Percentiles rank a stretch among this genome's conserved stretches.
Conservation (phyloP, 768 basidiomycete genomes). For the Glaciozyma antarctica region DNA sequence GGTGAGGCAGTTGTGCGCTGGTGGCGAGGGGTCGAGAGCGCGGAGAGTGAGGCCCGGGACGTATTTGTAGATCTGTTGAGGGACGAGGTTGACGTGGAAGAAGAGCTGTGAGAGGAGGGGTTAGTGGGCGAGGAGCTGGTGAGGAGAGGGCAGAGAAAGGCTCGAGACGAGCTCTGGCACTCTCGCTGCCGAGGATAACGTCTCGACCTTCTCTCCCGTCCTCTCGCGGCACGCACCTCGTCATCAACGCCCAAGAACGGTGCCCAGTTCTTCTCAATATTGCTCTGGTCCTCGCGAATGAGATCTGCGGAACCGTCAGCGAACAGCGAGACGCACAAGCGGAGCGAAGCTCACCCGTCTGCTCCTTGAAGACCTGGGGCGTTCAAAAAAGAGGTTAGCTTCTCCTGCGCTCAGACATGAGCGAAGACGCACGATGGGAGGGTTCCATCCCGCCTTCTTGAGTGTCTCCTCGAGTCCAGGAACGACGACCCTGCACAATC, state of each 20-base stretch:
- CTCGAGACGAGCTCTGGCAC: not conserved
- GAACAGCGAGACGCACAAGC: not conserved
- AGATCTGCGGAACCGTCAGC: not conserved
- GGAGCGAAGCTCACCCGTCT: conserved; percentile 5
- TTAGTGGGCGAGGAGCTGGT: conserved; percentile 5
- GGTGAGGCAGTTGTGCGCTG: conserved; percentile 21
- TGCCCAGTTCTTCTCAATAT: conserved; percentile 22
- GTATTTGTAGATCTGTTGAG: conserved; percentile 22
- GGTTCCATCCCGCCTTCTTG: conserved; percentile 10
- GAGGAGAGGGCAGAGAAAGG: not conserved
- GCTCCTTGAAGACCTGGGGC: conserved; percentile 11
- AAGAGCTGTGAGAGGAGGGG: not conserved
- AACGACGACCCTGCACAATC: conserved; percentile 9
- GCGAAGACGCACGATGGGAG: not conserved
- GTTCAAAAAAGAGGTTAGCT: too few relatives aligned
- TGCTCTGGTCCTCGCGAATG: conserved; percentile 2
- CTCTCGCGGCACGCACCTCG: conserved; percentile 1
- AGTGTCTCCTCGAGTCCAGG: conserved; percentile 15
- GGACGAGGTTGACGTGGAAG: conserved; percentile 23
- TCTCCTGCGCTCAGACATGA: too few relatives aligned
- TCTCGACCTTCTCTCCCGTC: conserved; percentile 13
- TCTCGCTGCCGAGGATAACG: not conserved
- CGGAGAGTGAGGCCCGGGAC: conserved; percentile 12
- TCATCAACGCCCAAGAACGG: not conserved
- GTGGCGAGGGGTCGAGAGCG: conserved; percentile 11